Base-by-base conservation (phyloP, 1,284 basidiomycete species). In the Malassezia sp. region DNA sequence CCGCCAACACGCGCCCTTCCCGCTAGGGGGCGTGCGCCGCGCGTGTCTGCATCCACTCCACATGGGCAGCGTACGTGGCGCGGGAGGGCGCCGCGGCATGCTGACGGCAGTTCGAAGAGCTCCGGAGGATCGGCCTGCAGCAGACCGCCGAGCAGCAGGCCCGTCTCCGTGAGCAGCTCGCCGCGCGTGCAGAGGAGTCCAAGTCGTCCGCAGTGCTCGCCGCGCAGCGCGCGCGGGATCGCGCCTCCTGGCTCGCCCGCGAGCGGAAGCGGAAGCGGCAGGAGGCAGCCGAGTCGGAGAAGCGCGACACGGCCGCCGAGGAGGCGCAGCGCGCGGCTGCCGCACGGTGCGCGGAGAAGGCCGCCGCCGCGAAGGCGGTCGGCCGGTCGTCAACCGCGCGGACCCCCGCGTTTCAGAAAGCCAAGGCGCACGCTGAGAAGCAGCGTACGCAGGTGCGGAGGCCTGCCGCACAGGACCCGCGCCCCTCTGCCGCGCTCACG, bases 331-430 rank as follows among this genome's bases (percentile, higher is more conserved):
- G 38, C 7, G n/a, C 14, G 20, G 38, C 40, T 11, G 36, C 33
- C 5, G 23, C 22, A 5, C 27, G n/a, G 27, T 15, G 17, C 8
- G 40, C 42, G 1, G 37, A 50, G 22, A 35, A 40, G 22, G 42
- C 40, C 2, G 42, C 36, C 11, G 22, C 30, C 17, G 42, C 37
- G 12, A 40, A 40, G 20, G 42, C 39, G n/a, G 11, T 14, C 4
- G 48, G 42, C 2, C 37, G 23, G 14, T 15, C 18, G n/a, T 17
- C 41, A 1, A 11, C 12, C 5, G 21, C 21, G 30, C 45, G 45
- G 8, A 22, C 45, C 2, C 37, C 42, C 3, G 48, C 48, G 4
- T 32, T 50, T 8, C 37, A 45, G 5, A 44, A 50, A n/a, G 48
- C 47, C 15, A 38, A 42, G 21, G 21, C 26, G 2, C 22, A 30